Evolutionary conservation across 1,139 yeast species (phyloP), one percentile per base, ranked within the genome.

Genomic region (Diutina mesorugosa): DNA sequence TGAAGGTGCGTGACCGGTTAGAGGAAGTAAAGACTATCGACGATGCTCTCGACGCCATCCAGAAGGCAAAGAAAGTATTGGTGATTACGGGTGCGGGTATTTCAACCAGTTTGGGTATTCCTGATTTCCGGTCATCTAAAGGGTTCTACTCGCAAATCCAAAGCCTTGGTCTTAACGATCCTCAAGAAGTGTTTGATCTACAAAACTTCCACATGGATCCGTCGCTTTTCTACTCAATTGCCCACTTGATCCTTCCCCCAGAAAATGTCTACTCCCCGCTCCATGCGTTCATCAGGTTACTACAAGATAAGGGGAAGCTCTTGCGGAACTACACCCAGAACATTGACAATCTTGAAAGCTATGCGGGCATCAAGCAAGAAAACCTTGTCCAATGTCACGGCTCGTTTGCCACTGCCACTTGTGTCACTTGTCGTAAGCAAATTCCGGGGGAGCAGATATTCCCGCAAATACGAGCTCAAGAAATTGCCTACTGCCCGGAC

Each of bases 71-170:
- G 21, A 85, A 83, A 57, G 79, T 93, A 28, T 65, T 93, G 60
- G 95, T 93, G 0, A 72, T 93, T 35, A 90, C 97, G 0, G 99
- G 99, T 6, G 99, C 99, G 0, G 99, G 99, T 26, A 90, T 93
- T 53, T 89, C 97, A n/a, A 91, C 97, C 5, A 83, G 91, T 45
- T 72, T 91, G 58, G 98, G 97, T 1, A 91, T 91, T 57, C 97
- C 98, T 0, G 99, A 93, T 71, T 93, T 93, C 71, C 79, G 99
- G 65, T 90, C 97, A 0, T 84, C 90, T 7, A 78, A 87, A 61
- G 99, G 99, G 53, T 82, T 93, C 59, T 93, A 93, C 69, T 78
- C 90, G 1, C 80, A 80, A 64, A 80, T 93, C 60, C 77, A 78
- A 57, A 78, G 81, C 62, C 60, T 66, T 55, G 96, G 97, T 0